Conservation (phyloP, 2,329 filamentous ascomycete species). For the Diaporthe eres region DNA sequence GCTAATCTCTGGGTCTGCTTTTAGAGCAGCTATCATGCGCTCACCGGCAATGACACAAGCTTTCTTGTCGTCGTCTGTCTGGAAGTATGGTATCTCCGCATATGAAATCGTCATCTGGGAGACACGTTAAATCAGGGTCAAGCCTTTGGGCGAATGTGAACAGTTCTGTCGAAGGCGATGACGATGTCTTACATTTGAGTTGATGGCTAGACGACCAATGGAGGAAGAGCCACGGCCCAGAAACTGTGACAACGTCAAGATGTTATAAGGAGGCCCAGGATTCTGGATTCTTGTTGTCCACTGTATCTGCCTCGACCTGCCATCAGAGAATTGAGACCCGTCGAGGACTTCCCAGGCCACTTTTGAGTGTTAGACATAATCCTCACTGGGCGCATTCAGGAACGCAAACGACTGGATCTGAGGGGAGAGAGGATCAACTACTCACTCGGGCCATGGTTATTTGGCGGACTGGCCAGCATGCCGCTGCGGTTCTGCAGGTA, state of each 20-base stretch:
- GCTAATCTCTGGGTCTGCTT: neutral
- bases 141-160: too few species aligned
- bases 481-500: conserved; percentile 1
- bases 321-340: conserved; percentile 2
- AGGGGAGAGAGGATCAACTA: neutral
- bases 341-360: conserved; percentile 18
- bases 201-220: neutral
- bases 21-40: conserved; percentile 10
- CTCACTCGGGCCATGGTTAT: conserved; percentile 17
- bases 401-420: too few species aligned
- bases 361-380: neutral
- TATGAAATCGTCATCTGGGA: conserved; percentile 15
- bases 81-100: neutral
- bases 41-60: neutral
- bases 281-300: conserved; percentile 11
- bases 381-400: neutral
- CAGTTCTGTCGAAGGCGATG: neutral
- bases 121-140: neutral
- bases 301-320: conserved; percentile 19
- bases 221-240: neutral
- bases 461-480: conserved; percentile 9
- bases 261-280: neutral
- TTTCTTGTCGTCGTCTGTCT: conserved; percentile 15
- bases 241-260: conserved; percentile 4
- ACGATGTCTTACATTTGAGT: neutral